A percentile compares a stretch with the other conserved stretches of the same genome.
Evolutionary conservation across 1,284 basidiomycete species (phyloP).

Genomic region (Termitomyces sp.): DNA sequence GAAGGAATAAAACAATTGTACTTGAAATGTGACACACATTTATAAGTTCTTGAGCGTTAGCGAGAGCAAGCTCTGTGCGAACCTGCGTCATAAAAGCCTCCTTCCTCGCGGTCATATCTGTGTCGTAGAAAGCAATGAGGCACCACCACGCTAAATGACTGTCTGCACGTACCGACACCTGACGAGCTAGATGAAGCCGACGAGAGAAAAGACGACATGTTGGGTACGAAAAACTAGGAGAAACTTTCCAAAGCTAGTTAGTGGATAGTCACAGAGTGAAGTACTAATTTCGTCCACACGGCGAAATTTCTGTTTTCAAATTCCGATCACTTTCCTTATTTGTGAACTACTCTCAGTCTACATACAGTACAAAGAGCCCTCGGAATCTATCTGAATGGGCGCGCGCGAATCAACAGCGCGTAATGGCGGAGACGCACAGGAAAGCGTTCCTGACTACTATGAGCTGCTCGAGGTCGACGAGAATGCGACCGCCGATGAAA

Average conservation of each 20-base stretch:
- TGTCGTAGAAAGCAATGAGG: background rate
- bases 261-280: background rate
- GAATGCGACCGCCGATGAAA: constrained; percentile 80
- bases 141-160: background rate
- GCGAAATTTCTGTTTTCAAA: constrained; percentile 13
- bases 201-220: constrained; percentile 50
- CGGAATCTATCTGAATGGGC: constrained; percentile 56
- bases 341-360: no score
- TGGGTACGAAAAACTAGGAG: background rate
- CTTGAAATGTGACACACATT: constrained; percentile 43
- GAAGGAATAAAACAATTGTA: constrained; percentile 3
- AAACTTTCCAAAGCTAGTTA: no score
- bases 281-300: background rate
- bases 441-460: constrained; percentile 66
- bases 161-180: constrained; percentile 27
- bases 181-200: constrained; percentile 27
- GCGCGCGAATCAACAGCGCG: constrained; percentile 58
- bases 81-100: constrained; percentile 69
- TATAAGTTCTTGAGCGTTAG: constrained; percentile 79
- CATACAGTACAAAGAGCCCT: no score
- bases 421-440: constrained; percentile 23
- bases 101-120: constrained; percentile 59
- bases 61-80: constrained; percentile 65
- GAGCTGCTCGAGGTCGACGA: constrained; percentile 75
- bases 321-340: constrained; percentile 16